Evolutionary conservation across 768 basidiomycete genomes (phyloP).

Genomic region (Tricholoma matsutake): DNA sequence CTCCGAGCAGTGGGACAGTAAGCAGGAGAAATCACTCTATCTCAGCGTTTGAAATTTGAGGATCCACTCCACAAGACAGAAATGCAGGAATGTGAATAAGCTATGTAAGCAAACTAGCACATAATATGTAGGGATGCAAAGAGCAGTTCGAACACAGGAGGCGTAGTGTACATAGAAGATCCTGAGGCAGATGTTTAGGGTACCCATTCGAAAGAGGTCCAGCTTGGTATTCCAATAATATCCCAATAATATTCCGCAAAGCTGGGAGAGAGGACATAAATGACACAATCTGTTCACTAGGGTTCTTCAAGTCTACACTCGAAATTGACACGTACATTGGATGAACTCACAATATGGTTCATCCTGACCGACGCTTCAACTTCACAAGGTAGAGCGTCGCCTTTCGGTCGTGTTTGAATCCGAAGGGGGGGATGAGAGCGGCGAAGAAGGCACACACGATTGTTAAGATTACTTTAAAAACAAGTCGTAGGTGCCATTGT

Average conservation of each 20-base stretch:
- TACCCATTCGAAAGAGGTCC: no score
- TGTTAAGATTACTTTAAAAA: not conserved
- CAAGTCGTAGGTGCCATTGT: not conserved
- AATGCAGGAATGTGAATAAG: no score
- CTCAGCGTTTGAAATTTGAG: no score
- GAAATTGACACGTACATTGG: not conserved
- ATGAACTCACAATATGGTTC: not conserved
- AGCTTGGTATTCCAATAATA: no score
- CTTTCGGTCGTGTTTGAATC: not conserved
- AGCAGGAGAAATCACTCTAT: no score
- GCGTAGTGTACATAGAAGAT: no score
- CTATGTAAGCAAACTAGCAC: no score
- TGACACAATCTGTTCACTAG: not conserved
- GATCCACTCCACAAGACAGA: no score
- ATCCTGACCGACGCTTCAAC: not conserved
- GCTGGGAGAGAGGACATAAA: not conserved
- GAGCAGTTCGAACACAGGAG: no score
- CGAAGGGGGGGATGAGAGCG: not conserved
- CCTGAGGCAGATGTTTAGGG: no score
- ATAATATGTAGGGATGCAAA: no score
- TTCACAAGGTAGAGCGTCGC: not conserved
- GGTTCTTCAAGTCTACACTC: not conserved
- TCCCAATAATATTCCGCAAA: not conserved
- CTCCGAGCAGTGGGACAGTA: no score
- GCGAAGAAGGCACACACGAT: not conserved